These are phyloP conservation scores for Camelina neglecta DNA, from an alignment of 345 rosid species.

Conservation along the genomic window DNA sequence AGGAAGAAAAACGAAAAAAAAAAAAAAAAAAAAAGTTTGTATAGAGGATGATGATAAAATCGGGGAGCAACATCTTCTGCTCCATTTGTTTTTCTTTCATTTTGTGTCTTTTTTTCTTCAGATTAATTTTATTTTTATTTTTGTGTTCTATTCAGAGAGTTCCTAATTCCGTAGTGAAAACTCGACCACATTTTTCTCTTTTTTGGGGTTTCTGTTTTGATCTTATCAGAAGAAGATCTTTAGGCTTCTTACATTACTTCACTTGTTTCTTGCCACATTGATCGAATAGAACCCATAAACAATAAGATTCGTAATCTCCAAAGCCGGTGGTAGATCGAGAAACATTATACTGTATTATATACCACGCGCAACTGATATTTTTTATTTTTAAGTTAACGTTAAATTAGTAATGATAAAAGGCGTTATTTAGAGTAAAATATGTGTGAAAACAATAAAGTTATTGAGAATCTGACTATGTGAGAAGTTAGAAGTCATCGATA, in stretches of 20 bases:
- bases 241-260: background rate
- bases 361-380: too few species aligned
- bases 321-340: too few species aligned
- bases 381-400: too few species aligned
- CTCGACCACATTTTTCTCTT: slow-evolving; percentile 19
- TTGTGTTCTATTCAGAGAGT: slow-evolving; percentile 27
- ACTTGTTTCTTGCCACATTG: slow-evolving; percentile 17
- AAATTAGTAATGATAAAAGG: too few species aligned
- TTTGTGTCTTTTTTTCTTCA: slow-evolving; percentile 13
- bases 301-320: background rate
- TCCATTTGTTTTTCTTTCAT: slow-evolving; percentile 39
- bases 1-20: too few species aligned
- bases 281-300: slow-evolving; percentile 3
- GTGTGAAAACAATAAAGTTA: too few species aligned
- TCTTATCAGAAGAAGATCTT: slow-evolving; percentile 17
- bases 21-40: slow-evolving; percentile 30
- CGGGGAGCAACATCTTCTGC: slow-evolving; percentile 48
- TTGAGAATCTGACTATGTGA: background rate
- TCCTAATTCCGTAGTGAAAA: slow-evolving; percentile 31
- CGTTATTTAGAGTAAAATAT: too few species aligned
- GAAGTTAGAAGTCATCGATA: background rate
- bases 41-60: slow-evolving; percentile 43
- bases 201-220: background rate
- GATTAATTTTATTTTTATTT: slow-evolving; percentile 41
- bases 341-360: too few species aligned